Conservation (phyloP, 2,329 filamentous ascomycete species). For the Laburnicola sp. region DNA sequence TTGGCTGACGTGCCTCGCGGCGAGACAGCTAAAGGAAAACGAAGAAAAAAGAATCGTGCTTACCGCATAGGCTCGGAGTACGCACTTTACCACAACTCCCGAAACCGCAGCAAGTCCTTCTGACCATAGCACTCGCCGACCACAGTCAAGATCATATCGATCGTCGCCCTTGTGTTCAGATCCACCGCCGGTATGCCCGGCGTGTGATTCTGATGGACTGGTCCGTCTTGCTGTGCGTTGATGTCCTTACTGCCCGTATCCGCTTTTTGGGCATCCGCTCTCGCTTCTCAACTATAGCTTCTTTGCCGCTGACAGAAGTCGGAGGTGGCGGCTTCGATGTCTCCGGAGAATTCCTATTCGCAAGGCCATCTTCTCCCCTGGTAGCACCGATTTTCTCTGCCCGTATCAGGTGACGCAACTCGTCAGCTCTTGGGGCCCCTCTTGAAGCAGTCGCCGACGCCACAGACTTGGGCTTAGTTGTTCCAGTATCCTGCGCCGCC, state of each 20-base stretch:
- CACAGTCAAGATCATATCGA: constrained; percentile 90
- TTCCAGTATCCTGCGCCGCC: background rate
- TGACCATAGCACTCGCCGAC: constrained; percentile 90
- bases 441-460: background rate
- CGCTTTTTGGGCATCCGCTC: no score
- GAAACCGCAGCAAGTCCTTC: constrained; percentile 76
- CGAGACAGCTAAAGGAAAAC: no score
- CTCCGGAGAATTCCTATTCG: background rate
- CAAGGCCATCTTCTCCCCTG: background rate
- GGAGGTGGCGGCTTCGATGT: background rate
- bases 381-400: background rate
- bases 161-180: constrained; percentile 61
- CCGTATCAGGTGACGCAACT: background rate
- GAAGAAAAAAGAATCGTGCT: no score
- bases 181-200: constrained; percentile 48
- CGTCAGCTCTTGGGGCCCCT: background rate
- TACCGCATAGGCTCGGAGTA: no score
- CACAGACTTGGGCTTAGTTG: background rate
- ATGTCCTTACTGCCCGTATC: background rate
- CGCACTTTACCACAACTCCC: constrained; percentile 38
- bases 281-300: background rate
- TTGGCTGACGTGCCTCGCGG: no score
- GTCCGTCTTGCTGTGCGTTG: background rate
- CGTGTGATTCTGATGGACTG: background rate
- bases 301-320: background rate